Percentiles rank a stretch among this genome's conserved stretches.
Conservation (phyloP, 768 basidiomycete genomes). For the Boletus subcaerulescens region DNA sequence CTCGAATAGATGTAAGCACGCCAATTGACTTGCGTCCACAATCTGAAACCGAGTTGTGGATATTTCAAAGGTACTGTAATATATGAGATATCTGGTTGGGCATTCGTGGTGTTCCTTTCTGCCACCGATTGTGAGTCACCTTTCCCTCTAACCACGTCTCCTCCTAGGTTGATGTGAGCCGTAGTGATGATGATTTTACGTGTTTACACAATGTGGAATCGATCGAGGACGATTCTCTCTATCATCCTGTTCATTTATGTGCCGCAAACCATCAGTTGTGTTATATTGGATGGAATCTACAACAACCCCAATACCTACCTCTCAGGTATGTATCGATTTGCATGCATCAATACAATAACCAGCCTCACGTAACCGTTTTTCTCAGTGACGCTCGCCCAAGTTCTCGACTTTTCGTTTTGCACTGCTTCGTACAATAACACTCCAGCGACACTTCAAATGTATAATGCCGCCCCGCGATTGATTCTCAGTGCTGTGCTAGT, state of each 20-base stretch:
- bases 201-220: background rate
- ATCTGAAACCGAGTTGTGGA: too few species aligned
- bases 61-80: background rate
- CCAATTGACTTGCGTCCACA: too few species aligned
- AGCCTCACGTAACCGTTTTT: too few species aligned
- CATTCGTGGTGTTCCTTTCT: background rate
- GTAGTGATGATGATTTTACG: background rate
- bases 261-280: too few species aligned
- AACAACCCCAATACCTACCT: background rate
- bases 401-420: background rate
- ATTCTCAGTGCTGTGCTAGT: too few species aligned
- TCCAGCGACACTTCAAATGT: background rate
- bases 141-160: too few species aligned
- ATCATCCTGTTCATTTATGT: background rate
- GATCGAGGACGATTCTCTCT: background rate
- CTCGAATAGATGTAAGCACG: background rate
- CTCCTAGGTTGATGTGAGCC: too few species aligned
- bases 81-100: background rate
- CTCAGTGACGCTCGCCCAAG: background rate
- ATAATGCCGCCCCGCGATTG: too few species aligned
- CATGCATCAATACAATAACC: too few species aligned
- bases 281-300: background rate
- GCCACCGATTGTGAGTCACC: background rate
- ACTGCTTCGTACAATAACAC: too few species aligned
- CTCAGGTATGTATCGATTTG: background rate